Evolutionary conservation across 768 basidiomycete species (phyloP), one percentile per base, ranked within the genome.

Genomic region (Mrakia frigida): DNA sequence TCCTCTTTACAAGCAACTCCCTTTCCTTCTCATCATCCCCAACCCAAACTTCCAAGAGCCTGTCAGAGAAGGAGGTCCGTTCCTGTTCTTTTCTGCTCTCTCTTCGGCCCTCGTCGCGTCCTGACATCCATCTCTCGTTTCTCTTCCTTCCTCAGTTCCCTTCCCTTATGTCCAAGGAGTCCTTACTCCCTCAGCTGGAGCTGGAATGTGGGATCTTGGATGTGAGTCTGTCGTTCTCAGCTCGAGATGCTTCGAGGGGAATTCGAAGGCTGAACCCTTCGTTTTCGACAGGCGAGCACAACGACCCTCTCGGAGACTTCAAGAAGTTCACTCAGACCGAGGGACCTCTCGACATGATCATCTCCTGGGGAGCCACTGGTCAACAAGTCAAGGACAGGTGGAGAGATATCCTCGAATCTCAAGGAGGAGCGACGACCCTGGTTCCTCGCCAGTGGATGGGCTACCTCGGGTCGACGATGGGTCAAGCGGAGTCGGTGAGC

Each of bases 391-490:
- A 81, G 21, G 74, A 79, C 59, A 80, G 79, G 11, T 82, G 80
- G 75, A 74, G 70, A 33, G 11, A 56, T 10, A 35, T 73, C 23
- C 59, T 79, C 69, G 71, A 67, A 43, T 59, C 73, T n/a, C 35
- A 71, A 43, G 67, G 75, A 37, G 61, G 63, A 37, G 28, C 35
- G 60, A 50, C 13, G 6, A 71, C 67, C 50, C 37, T 77, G n/a
- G 43, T 61, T 6, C 39, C 46, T 13, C 59, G 75, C 6, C 60
- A 70, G 25, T 77, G 79, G 28, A 33, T 77, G 28, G 72, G 79
- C n/a, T 83, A 83, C 72, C 78, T 83, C 70, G 81, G 80, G 1
- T 81, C 81, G 25, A 80, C 80, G 18, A 82, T 83, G 81, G 83
- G 82, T 74, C 74, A 81, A 9, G 83, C 81, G 4, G 83, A 83